A percentile compares a stretch with the other conserved stretches of the same genome.
Conservation (phyloP, 2,329 filamentous ascomycete species). For the Lachnellula arida region DNA sequence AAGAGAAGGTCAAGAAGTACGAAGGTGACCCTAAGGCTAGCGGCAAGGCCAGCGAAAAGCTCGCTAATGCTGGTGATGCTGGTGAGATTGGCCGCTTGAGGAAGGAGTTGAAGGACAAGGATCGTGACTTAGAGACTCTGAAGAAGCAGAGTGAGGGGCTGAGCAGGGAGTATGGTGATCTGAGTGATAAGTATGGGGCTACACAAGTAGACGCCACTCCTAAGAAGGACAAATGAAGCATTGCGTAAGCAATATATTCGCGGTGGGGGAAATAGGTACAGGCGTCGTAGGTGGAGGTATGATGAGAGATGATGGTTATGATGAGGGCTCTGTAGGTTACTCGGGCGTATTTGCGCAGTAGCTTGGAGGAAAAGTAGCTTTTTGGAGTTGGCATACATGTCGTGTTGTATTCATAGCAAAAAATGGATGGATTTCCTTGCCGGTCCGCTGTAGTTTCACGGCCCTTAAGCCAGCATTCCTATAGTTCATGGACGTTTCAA, state of each 20-base stretch:
- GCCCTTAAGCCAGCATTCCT: not conserved
- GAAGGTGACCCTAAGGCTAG: constrained; percentile 60
- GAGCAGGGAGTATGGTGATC: constrained; percentile 76
- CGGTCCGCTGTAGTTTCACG: not conserved
- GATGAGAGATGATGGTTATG: not conserved
- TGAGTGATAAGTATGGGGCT: constrained; percentile 75
- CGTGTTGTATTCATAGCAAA: not conserved
- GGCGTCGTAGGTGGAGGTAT: not conserved
- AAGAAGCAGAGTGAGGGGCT: constrained; percentile 91
- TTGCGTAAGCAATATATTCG: not conserved
- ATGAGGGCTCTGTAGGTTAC: not conserved
- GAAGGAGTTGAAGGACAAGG: constrained; percentile 65
- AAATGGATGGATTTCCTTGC: not conserved
- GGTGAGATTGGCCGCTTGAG: constrained; percentile 69
- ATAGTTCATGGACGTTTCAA: not conserved
- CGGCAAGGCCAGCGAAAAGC: constrained; percentile 66
- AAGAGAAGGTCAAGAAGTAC: constrained; percentile 83
- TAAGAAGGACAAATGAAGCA: constrained; percentile 48
- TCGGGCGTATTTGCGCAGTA: not conserved
- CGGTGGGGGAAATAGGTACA: not conserved
- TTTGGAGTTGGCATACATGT: not conserved
- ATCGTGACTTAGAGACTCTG: constrained; percentile 76
- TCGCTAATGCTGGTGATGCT: constrained; percentile 66
- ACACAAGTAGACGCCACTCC: constrained; percentile 46
- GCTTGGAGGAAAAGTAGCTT: not conserved